Evolutionary conservation across 495 filamentous ascomycete genomes (phyloP).

Genomic region (Lepraria neglecta): DNA sequence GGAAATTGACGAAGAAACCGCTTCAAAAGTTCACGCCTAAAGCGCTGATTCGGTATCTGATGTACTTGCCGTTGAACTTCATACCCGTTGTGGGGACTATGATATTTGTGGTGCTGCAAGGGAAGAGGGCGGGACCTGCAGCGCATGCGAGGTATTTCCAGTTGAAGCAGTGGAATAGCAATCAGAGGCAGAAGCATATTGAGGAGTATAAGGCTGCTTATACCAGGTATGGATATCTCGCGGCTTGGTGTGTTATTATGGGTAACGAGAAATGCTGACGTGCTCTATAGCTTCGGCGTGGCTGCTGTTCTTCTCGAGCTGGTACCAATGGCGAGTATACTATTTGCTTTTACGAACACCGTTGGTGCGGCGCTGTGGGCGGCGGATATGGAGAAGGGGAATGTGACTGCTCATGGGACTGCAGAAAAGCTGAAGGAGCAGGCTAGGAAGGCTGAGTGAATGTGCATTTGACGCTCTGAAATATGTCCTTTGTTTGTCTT

Average conservation of each 20-base stretch:
- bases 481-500: too few species aligned
- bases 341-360: constrained; percentile 86
- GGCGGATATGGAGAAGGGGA: constrained; percentile 70
- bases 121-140: constrained; percentile 47
- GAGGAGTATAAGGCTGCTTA: constrained; percentile 59
- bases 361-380: constrained; percentile 94
- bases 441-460: constrained; percentile 50
- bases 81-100: constrained; percentile 83
- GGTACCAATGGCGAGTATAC: constrained; percentile 72
- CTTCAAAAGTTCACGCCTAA: constrained; percentile 60
- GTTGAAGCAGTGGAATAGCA: constrained; percentile 68
- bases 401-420: constrained; percentile 36
- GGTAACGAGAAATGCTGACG: constrained; percentile 6
- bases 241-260: constrained; percentile 13
- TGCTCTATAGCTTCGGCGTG: constrained; percentile 62
- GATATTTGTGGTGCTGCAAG: constrained; percentile 71
- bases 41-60: constrained; percentile 59
- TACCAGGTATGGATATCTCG: constrained; percentile 58
- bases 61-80: constrained; percentile 86
- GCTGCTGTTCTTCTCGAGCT: constrained; percentile 73
- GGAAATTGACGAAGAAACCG: constrained; percentile 63
- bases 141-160: constrained; percentile 72
- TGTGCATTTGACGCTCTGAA: not conserved
- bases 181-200: constrained; percentile 58
- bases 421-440: constrained; percentile 49